These are phyloP conservation scores for Flaveria ramosissima DNA, from an alignment of 129 eudicot genomes.

Conservation along the genomic window DNA sequence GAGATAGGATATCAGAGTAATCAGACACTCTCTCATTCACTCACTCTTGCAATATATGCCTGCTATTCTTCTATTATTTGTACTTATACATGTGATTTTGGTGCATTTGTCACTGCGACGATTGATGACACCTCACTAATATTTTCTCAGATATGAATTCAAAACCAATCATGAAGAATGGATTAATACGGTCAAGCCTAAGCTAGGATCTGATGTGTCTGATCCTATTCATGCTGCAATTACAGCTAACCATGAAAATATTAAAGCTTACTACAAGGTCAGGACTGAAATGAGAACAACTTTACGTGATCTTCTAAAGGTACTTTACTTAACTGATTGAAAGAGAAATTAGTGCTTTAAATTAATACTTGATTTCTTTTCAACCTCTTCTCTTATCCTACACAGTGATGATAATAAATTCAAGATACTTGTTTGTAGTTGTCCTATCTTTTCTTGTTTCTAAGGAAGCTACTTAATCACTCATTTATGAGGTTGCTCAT, in stretches of 20 bases:
- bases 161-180: slow-evolving; percentile 88
- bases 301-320: slow-evolving; percentile 75
- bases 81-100: neutral
- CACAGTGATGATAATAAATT: neutral
- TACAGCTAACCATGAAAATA: slow-evolving; percentile 53
- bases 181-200: slow-evolving; percentile 71
- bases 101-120: slow-evolving; percentile 14
- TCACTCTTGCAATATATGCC: neutral
- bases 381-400: neutral
- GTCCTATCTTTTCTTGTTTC: neutral
- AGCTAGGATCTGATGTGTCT: slow-evolving; percentile 60
- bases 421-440: neutral
- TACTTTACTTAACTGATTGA: slow-evolving; percentile 24
- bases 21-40: neutral
- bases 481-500: slow-evolving; percentile 15
- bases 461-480: slow-evolving; percentile 1
- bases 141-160: slow-evolving; percentile 69
- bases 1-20: slow-evolving; percentile 1
- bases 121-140: slow-evolving; percentile 5
- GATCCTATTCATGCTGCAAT: slow-evolving; percentile 61
- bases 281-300: slow-evolving; percentile 83
- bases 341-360: slow-evolving; percentile 4
- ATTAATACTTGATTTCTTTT: slow-evolving; percentile 1
- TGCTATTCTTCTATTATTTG: neutral
- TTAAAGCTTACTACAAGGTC: slow-evolving; percentile 70